Percentiles rank a stretch among this genome's conserved stretches.
These are phyloP conservation scores for Heracleum sosnowskyi DNA, from an alignment of 129 eudicot species.

Conservation along the genomic window DNA sequence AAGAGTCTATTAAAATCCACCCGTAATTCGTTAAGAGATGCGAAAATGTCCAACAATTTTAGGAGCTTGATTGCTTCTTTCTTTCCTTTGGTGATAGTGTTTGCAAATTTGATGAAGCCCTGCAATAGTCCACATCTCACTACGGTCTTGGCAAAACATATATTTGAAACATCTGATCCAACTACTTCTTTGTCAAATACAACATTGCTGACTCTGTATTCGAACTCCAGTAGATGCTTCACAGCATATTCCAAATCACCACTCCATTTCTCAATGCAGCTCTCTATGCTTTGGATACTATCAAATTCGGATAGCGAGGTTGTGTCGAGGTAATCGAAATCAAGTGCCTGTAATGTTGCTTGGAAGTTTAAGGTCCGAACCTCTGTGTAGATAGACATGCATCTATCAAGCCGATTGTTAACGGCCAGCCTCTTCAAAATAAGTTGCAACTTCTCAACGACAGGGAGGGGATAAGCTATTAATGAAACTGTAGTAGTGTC, in stretches of 20 bases:
- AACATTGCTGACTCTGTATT: constrained; percentile 43
- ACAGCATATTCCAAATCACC: constrained; percentile 61
- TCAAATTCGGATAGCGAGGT: constrained; percentile 40
- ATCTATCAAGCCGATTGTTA: constrained; percentile 35
- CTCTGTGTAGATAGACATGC: constrained; percentile 40
- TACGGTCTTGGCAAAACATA: constrained; percentile 59
- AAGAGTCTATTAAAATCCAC: constrained; percentile 64
- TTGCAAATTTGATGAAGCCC: constrained; percentile 51
- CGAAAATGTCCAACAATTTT: constrained; percentile 59
- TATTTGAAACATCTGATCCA: constrained; percentile 20
- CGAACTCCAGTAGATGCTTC: constrained; percentile 47
- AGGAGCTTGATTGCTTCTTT: constrained; percentile 75
- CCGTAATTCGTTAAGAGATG: constrained; percentile 43
- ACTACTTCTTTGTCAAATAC: constrained; percentile 25
- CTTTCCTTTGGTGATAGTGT: constrained; percentile 46
- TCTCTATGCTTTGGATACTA: constrained; percentile 44
- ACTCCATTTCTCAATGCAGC: constrained; percentile 54
- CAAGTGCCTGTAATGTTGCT: constrained; percentile 40
- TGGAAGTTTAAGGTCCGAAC: constrained; percentile 35
- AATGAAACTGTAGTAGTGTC: background rate
- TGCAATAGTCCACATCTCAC: constrained; percentile 40
- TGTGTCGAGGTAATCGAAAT: constrained; percentile 44
- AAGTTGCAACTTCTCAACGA: constrained; percentile 39
- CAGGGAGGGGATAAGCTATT: constrained; percentile 24
- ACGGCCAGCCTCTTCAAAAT: constrained; percentile 38